Evolutionary conservation across 257 asterid species (phyloP).

Genomic region (Scutellaria baicalensis): DNA sequence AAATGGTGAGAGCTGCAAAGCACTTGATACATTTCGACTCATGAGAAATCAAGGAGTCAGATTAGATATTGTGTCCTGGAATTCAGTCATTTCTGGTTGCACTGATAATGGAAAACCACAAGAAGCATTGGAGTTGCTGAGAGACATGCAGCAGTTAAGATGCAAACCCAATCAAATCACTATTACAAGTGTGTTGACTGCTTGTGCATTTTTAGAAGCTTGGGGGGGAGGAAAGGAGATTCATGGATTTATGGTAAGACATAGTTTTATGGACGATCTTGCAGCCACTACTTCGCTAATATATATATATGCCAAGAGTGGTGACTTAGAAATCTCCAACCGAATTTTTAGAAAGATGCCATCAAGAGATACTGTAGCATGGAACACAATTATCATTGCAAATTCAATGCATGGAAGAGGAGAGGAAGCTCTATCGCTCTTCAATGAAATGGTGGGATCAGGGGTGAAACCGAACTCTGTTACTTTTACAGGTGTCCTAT

Average conservation of each 20-base stretch:
- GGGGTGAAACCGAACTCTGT: constrained; percentile 53
- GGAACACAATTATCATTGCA: constrained; percentile 64
- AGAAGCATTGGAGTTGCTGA: constrained; percentile 38
- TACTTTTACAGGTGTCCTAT: constrained; percentile 57
- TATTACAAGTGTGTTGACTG: constrained; percentile 45
- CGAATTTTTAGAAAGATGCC: constrained; percentile 39
- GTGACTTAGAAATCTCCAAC: constrained; percentile 37
- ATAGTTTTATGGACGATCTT: constrained; percentile 32
- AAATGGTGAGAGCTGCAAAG: constrained; percentile 46
- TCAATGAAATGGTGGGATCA: constrained; percentile 38
- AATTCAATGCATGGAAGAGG: constrained; percentile 74
- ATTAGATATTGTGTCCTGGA: constrained; percentile 49
- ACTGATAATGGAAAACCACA: constrained; percentile 41
- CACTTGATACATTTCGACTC: constrained; percentile 31
- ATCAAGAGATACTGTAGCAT: constrained; percentile 48
- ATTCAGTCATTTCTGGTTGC: constrained; percentile 58
- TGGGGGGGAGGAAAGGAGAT: constrained; percentile 58
- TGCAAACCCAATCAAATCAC: constrained; percentile 56
- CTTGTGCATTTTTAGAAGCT: constrained; percentile 40
- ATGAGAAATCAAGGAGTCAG: constrained; percentile 42
- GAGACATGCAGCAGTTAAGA: constrained; percentile 48
- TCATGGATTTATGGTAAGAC: constrained; percentile 39
- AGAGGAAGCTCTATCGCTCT: constrained; percentile 42
- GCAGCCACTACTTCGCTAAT: constrained; percentile 50
- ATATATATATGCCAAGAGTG: constrained; percentile 59